These are phyloP conservation scores for Forsythia viridissima DNA, from an alignment of 257 asterid species.

Conservation along the genomic window DNA sequence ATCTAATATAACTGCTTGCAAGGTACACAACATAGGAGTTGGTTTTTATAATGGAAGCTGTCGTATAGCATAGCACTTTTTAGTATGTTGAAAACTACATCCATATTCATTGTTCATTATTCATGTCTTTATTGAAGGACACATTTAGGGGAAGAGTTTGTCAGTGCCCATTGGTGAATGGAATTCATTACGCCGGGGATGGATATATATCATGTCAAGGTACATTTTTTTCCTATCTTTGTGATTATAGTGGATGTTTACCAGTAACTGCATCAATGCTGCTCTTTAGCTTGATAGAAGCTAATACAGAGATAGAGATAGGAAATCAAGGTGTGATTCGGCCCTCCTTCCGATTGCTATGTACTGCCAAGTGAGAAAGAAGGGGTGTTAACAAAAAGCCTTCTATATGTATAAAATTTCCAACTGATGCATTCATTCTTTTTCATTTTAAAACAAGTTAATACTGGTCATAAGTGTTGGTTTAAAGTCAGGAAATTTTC, in stretches of 20 bases:
- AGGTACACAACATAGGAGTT: constrained; percentile 36
- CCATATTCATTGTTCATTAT: not conserved
- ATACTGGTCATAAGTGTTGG: too few species aligned
- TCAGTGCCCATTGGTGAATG: constrained; percentile 72
- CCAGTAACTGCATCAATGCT: not conserved
- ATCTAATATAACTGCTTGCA: constrained; percentile 81
- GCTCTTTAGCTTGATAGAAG: too few species aligned
- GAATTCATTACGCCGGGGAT: constrained; percentile 80
- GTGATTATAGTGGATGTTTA: not conserved
- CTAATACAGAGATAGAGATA: too few species aligned
- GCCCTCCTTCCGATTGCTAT: not conserved
- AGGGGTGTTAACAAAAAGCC: too few species aligned
- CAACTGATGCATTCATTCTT: too few species aligned
- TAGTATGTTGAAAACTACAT: not conserved
- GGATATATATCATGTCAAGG: constrained; percentile 84
- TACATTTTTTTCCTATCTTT: constrained; percentile 12
- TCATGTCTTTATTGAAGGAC: constrained; percentile 48
- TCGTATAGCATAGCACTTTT: not conserved
- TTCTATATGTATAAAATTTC: too few species aligned
- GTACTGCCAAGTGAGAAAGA: too few species aligned
- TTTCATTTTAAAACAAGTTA: too few species aligned
- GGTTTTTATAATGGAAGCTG: not conserved
- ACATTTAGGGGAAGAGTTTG: constrained; percentile 93
- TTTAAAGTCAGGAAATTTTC: too few species aligned
- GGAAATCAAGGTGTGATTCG: not conserved